A percentile compares a stretch with the other conserved stretches of the same genome.
Evolutionary conservation across 352 stramenopile species (phyloP).

Genomic region (Globisporangium canariense): DNA sequence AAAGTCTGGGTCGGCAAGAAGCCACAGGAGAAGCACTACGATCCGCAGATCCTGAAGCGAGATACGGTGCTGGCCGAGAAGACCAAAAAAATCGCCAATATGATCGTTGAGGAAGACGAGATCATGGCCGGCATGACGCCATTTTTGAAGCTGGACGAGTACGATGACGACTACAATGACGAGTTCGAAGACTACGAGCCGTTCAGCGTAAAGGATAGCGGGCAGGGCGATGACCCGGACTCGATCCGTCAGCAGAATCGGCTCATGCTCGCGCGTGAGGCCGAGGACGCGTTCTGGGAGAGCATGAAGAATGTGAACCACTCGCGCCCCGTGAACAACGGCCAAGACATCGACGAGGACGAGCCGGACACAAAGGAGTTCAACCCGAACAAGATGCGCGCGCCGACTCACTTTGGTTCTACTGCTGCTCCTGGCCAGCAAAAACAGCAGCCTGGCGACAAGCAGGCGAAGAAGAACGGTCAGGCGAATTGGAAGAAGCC

Average conservation of each 20-base stretch:
- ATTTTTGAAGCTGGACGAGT: conserved; percentile 42
- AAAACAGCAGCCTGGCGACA: conserved; percentile 18
- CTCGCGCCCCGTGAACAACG: conserved; percentile 1
- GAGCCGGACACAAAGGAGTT: conserved; percentile 29
- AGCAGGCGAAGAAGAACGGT: conserved; percentile 14
- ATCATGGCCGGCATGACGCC: conserved; percentile 24
- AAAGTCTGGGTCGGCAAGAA: conserved; percentile 71
- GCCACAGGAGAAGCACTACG: conserved; percentile 48
- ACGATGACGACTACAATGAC: conserved; percentile 86
- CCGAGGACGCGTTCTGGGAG: conserved; percentile 68
- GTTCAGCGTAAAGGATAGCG: conserved; percentile 48
- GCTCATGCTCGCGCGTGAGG: conserved; percentile 44
- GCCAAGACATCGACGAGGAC: conserved; percentile 20
- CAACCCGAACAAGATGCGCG: conserved; percentile 4
- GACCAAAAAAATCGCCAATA: conserved; percentile 45
- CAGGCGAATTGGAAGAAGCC: conserved; percentile 1
- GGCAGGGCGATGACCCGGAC: conserved; percentile 44
- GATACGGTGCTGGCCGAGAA: conserved; percentile 47
- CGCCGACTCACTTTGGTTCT: neutral
- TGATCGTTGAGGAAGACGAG: conserved; percentile 52
- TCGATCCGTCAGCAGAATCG: conserved; percentile 55
- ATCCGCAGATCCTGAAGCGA: conserved; percentile 48
- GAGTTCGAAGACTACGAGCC: conserved; percentile 82
- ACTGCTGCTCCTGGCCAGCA: neutral
- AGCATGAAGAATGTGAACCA: conserved; percentile 66